Base-by-base conservation (phyloP, 768 basidiomycete species). In the Lentinula aciculospora region DNA sequence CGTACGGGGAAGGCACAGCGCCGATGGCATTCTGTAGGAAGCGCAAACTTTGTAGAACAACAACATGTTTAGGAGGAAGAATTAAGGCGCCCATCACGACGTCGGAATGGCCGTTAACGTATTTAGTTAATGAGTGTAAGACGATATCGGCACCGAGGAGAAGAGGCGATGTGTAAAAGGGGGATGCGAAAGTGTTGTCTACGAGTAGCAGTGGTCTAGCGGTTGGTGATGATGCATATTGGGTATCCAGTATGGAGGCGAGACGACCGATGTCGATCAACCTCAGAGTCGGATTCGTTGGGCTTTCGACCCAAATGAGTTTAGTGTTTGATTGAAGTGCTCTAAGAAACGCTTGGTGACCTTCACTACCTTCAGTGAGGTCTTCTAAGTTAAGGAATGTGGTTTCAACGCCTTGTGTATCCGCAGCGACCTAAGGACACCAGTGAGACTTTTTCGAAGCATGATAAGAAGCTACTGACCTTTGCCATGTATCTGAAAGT, bases 241-340 rank as follows among this genome's bases (percentile, higher is more conserved):
- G 85, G 0, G 82, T 74, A 56, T 77, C 81, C 2, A 86, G 85
- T 50, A 96, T 72, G 10, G 78, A 67, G 25, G 83, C 79, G 62
- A 98, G 82, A 55, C 84, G 81, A 1, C 77, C 71, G 67, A 98
- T 86, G 65, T 93, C 89, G 37, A 95, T 85, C 36, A 98, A 74
- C 17, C 90, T 85, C 9, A 98, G 84, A 1, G 92, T 92, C 0
- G 96, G 96, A 74, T 98, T 98, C 3, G 96, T 98, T 0, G 94
- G 96, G 0, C 91, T 79, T 72, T 99, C 96, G 62, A 97, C 84
- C 94, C 94, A 98, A 56, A 99, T 81, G 9, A 97, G 76, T 92
- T 96, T 92, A 3, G 95, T 97, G 62, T 96, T 90, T 1, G 54
- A 29, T 36, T 76, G 75, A 57, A 98, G 79, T 0, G 91, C 80